Evolutionary conservation across 345 rosid species (phyloP).

Genomic region (Rhodamnia argentea): DNA sequence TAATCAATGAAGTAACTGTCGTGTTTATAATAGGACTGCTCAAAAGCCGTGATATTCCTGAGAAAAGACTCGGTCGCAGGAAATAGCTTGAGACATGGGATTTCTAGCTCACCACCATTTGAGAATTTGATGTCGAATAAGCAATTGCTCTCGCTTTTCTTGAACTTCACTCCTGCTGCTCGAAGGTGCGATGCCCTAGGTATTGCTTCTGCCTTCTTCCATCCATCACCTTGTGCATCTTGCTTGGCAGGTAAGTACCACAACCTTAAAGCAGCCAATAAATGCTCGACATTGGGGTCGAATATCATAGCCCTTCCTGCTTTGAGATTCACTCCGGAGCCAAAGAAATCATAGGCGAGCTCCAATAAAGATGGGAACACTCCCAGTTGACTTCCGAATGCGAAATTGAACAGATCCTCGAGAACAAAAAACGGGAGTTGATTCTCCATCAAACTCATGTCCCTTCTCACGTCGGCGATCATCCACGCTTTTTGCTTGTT

Average conservation of each 20-base stretch:
- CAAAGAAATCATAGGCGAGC: not conserved
- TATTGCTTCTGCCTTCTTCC: not conserved
- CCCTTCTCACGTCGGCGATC: not conserved
- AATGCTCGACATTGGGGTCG: not conserved
- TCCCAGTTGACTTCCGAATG: not conserved
- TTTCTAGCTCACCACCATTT: not conserved
- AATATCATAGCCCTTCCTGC: not conserved
- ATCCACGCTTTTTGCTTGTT: not conserved
- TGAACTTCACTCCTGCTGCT: not conserved
- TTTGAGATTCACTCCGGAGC: not conserved
- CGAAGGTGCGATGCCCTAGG: not conserved
- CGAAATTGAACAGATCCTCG: not conserved
- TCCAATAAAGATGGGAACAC: not conserved
- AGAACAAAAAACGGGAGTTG: conserved; percentile 6
- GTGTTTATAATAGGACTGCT: not conserved
- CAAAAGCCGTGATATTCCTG: not conserved
- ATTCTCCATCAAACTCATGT: not conserved
- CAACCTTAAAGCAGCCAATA: not conserved
- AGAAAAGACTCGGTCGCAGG: not conserved
- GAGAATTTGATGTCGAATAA: not conserved
- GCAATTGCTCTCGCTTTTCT: not conserved
- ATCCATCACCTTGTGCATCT: not conserved
- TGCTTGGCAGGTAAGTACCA: not conserved
- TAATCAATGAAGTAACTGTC: not conserved
- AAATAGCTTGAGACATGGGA: not conserved